These are phyloP conservation scores for Phytomonas sp. DNA, from an alignment of 208 protist species.

Conservation along the genomic window DNA sequence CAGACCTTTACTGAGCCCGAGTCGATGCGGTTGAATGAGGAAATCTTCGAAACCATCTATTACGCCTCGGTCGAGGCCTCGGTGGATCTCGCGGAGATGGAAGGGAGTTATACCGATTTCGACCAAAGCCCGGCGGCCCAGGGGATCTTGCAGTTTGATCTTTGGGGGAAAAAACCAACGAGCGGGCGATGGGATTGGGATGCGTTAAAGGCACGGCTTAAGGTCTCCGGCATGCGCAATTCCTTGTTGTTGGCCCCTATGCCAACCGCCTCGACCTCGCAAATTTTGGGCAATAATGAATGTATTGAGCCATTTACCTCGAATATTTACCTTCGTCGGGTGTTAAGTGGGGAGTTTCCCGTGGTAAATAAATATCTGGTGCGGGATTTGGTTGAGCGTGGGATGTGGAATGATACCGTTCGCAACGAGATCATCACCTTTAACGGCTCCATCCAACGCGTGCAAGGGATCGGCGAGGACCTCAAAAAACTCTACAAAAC, in stretches of 20 bases:
- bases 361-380: slow-evolving; percentile 98
- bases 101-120: slow-evolving; percentile 95
- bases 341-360: slow-evolving; percentile 98
- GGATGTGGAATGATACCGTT: slow-evolving; percentile 93
- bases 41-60: slow-evolving; percentile 99
- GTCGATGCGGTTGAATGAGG: slow-evolving; percentile 92
- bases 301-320: slow-evolving; percentile 99
- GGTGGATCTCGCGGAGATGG: slow-evolving; percentile 87
- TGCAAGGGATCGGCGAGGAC: slow-evolving; percentile 92
- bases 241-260: slow-evolving; percentile 98
- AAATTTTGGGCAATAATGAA: slow-evolving; percentile 99
- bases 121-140: slow-evolving; percentile 91
- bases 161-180: slow-evolving; percentile 89
- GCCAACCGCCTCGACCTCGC: slow-evolving; percentile 99
- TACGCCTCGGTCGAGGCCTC: slow-evolving; percentile 90
- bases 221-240: slow-evolving; percentile 94
- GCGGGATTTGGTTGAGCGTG: slow-evolving; percentile 89
- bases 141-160: slow-evolving; percentile 98
- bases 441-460: slow-evolving; percentile 93
- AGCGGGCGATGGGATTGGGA: slow-evolving; percentile 96
- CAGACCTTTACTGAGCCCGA: slow-evolving; percentile 92
- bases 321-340: slow-evolving; percentile 98
- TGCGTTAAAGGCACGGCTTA: slow-evolving; percentile 84
- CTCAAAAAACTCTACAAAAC: slow-evolving; percentile 97
- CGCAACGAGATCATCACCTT: slow-evolving; percentile 94